Conservation (phyloP, 345 rosid genomes). For the Mercurialis annua region DNA sequence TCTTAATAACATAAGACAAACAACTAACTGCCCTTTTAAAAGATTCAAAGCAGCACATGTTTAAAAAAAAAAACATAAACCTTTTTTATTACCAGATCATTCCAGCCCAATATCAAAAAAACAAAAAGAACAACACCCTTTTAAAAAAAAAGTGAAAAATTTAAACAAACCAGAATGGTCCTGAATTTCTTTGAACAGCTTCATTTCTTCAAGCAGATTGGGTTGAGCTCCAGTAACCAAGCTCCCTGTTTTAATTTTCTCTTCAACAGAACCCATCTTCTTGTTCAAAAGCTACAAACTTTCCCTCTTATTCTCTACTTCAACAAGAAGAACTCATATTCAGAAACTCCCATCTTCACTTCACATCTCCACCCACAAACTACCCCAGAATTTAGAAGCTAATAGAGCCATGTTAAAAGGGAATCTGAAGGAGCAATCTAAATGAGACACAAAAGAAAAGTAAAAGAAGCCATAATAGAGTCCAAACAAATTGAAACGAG, state of each 20-base stretch:
- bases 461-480: background rate
- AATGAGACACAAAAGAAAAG: slow-evolving; percentile 20
- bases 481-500: slow-evolving; percentile 60
- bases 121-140: slow-evolving; percentile 10
- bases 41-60: background rate
- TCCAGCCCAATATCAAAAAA: background rate
- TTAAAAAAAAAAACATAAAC: slow-evolving; percentile 2
- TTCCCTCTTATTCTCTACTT: background rate
- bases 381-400: background rate
- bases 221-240: slow-evolving; percentile 33
- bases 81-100: slow-evolving; percentile 12
- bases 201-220: slow-evolving; percentile 81
- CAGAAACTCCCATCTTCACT: slow-evolving; percentile 21
- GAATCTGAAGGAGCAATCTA: slow-evolving; percentile 14
- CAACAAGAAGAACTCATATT: slow-evolving; percentile 22
- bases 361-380: slow-evolving; percentile 19
- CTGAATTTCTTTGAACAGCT: slow-evolving; percentile 79
- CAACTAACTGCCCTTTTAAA: slow-evolving; percentile 6
- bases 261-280: slow-evolving; percentile 60
- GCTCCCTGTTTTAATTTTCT: slow-evolving; percentile 51
- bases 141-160: background rate
- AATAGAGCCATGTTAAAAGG: slow-evolving; percentile 25
- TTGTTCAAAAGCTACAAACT: slow-evolving; percentile 4
- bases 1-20: background rate
- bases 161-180: slow-evolving; percentile 76